These are phyloP conservation scores for Paramecium biaurelia DNA, from an alignment of 73 alveolate genomes.

Conservation along the genomic window DNA sequence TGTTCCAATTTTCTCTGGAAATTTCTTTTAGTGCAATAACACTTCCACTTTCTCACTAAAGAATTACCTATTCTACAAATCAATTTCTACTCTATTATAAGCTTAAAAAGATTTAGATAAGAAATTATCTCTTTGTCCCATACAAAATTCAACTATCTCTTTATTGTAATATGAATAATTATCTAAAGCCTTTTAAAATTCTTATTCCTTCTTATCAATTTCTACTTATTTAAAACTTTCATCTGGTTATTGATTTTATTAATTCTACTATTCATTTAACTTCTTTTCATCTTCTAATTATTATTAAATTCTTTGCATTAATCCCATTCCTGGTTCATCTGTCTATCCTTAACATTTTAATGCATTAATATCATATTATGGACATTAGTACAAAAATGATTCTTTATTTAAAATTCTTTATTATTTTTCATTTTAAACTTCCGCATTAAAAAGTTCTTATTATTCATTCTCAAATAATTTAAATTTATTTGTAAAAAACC, in stretches of 20 bases:
- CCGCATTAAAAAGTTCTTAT: background rate
- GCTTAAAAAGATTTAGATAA: background rate
- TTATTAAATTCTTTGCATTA: background rate
- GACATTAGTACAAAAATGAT: background rate
- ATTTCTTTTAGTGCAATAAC: background rate
- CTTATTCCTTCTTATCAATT: background rate
- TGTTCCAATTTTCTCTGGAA: background rate
- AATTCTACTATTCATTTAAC: background rate
- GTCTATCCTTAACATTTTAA: background rate
- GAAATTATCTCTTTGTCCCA: background rate
- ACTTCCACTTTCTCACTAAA: conserved; percentile 28
- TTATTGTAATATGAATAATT: conserved; percentile 3
- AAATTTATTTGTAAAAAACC: background rate
- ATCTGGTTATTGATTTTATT: background rate
- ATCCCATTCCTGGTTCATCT: conserved; percentile 22
- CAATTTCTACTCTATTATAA: conserved; percentile 14
- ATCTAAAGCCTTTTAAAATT: background rate
- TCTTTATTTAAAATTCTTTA: background rate
- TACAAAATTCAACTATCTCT: conserved; percentile 28
- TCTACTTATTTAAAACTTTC: background rate
- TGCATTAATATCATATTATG: background rate
- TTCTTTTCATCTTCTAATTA: conserved; percentile 28
- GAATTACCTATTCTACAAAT: background rate
- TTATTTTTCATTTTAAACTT: background rate
- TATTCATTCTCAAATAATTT: background rate